Evolutionary conservation across 2,329 filamentous ascomycete species (phyloP).

Genomic region (Colletotrichum agaves): DNA sequence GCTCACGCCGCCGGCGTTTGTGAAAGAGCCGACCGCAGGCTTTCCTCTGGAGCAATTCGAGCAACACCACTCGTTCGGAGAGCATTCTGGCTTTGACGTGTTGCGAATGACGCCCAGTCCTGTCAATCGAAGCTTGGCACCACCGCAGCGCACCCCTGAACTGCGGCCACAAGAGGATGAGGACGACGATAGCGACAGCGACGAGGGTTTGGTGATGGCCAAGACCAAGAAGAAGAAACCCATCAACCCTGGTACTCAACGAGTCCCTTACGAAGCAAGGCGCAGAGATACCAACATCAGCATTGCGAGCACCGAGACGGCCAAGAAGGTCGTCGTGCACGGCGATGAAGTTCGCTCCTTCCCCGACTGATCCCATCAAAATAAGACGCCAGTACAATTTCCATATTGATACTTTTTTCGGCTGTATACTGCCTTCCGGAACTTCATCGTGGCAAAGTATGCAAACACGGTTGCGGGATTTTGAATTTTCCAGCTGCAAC

Average conservation of each 20-base stretch:
- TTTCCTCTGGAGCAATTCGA: slow-evolving; percentile 57
- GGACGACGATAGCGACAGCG: slow-evolving; percentile 63
- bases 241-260: slow-evolving; percentile 38
- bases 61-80: slow-evolving; percentile 39
- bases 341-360: slow-evolving; percentile 25
- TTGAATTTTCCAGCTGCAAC: not conserved
- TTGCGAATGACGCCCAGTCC: slow-evolving; percentile 37
- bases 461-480: slow-evolving; percentile 5
- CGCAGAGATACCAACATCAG: slow-evolving; percentile 70
- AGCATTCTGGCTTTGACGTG: slow-evolving; percentile 37
- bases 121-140: slow-evolving; percentile 6
- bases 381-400: not conserved
- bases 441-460: not conserved
- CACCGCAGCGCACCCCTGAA: slow-evolving; percentile 28
- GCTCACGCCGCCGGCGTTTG: slow-evolving; percentile 62
- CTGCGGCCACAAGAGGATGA: slow-evolving; percentile 47
- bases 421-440: slow-evolving; percentile 19
- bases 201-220: slow-evolving; percentile 65
- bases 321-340: slow-evolving; percentile 58
- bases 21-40: slow-evolving; percentile 57
- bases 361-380: slow-evolving; percentile 6
- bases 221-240: slow-evolving; percentile 58
- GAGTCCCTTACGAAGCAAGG: slow-evolving; percentile 51
- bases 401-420: not conserved
- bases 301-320: slow-evolving; percentile 71